phyloP scores from a whole-genome alignment of 257 asterid species.

The Fraxinus quadrangulata region DNA sequence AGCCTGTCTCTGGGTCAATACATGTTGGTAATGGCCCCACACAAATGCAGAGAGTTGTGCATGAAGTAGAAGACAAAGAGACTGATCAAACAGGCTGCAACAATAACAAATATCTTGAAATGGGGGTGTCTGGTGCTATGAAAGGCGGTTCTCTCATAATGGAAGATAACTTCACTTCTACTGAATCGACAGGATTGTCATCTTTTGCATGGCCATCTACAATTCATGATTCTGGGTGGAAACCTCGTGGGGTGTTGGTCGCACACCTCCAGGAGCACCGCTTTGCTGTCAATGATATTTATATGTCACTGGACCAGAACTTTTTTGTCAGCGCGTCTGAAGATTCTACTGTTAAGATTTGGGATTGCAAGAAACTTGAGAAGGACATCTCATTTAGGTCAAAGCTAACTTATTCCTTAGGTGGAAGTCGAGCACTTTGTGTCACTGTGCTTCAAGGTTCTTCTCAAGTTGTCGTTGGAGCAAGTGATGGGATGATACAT shows the following conservation, averaged over 20 bases:
- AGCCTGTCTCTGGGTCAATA: slow-evolving; percentile 74
- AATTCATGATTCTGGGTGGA: slow-evolving; percentile 97
- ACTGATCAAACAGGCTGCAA: slow-evolving; percentile 58
- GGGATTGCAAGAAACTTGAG: slow-evolving; percentile 98
- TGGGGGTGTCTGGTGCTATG: slow-evolving; percentile 53
- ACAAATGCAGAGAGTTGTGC: slow-evolving; percentile 84
- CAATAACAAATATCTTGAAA: slow-evolving; percentile 61
- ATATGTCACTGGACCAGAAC: slow-evolving; percentile 85
- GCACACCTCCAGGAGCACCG: slow-evolving; percentile 98
- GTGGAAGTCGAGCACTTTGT: slow-evolving; percentile 86
- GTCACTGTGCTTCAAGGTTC: slow-evolving; percentile 81
- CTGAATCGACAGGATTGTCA: slow-evolving; percentile 62
- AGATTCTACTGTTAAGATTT: slow-evolving; percentile 92
- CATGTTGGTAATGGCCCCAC: slow-evolving; percentile 72
- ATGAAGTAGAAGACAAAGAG: slow-evolving; percentile 91
- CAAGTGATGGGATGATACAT: slow-evolving; percentile 89
- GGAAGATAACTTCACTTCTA: slow-evolving; percentile 51
- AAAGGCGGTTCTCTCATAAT: slow-evolving; percentile 55
- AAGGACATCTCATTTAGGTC: slow-evolving; percentile 97
- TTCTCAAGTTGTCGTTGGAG: slow-evolving; percentile 81
- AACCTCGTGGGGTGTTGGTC: slow-evolving; percentile 97
- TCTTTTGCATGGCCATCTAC: slow-evolving; percentile 68
- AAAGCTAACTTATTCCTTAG: slow-evolving; percentile 84
- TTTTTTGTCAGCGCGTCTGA: slow-evolving; percentile 96
- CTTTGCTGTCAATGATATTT: slow-evolving; percentile 88